Base-by-base conservation (phyloP, 495 filamentous ascomycete species). In the Aspergillus bertholletiae region DNA sequence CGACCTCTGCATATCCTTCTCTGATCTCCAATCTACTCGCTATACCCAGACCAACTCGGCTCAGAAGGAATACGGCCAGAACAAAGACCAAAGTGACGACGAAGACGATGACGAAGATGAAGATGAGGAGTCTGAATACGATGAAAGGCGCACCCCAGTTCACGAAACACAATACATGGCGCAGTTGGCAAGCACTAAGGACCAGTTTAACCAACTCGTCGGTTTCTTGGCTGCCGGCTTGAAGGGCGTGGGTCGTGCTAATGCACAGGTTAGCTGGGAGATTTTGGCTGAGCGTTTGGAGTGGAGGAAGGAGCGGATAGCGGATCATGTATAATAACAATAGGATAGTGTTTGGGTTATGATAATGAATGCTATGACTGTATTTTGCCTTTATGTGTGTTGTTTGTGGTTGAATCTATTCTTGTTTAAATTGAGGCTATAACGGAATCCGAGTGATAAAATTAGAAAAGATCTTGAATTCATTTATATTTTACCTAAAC, bases 1-100 rank as follows among this genome's bases (percentile, higher is more conserved):
- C 6, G 81, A 84, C 59, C 62, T 85, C 5, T 79, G 72, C 27
- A 66, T 84, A 35, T 55, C 70, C 37, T 80, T 84, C 34, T 72
- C 75, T 17, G 77, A 82, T 58, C 55, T 75, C 6, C 74, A 80
- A 55, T 54, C 62, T 15, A 63, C 59, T 2, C 68, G 67, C 1
- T 44, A 53, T 8, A 51, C 45, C n/a, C 20, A 46, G 30, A 39
- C 26, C 27, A 47, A 55, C 15, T 47, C 46, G 17, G 47, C 32
- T 23, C 30, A 24, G 20, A 21, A 58, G 11, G 35, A 46, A 6
- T 50, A 60, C 53, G 35, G 23, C 30, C 56, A 60, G 11, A 53
- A 59, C 22, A 28, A 57, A 18, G 5, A 49, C 17, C 46, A 51
- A 17, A 17, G 32, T 13, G 34, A 55, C n/a, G 45, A 62, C 11